Evolutionary conservation across 768 basidiomycete species (phyloP), one percentile per base, ranked within the genome.

Genomic region (Leccinum boreale): DNA sequence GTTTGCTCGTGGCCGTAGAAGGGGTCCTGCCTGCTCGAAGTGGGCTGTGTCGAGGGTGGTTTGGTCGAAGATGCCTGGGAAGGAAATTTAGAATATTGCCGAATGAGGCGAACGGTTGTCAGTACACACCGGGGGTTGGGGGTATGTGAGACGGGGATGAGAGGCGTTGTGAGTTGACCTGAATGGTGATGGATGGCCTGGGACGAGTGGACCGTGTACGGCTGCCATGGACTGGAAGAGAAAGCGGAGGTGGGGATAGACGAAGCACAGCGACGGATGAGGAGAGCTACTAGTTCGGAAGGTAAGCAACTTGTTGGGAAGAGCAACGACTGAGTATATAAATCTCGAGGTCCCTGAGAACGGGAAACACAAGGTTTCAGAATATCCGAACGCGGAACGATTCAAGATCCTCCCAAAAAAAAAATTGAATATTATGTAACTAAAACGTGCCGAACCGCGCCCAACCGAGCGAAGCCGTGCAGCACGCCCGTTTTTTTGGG

Each of bases 1-100:
- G 85, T 76, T 21, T 76, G 74, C 69, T 91, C 90, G 70, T 94
- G 89, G 39, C 94, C 92, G 59, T 72, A 71, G 28, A 71, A 72
- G 57, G 61, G 66, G 26, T 72, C 71, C 8, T 65, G 63, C 9
- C 69, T 65, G 8, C 56, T 57, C 0, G 66, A 59, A 0, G 60
- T 53, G 4, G 71, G 72, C 55, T 74, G 72, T 3, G 70, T 71
- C 7, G 71, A 74, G 2, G 67, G 58, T 0, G 71, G 71, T 36
- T 73, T 74, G 9, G 58, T 46, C 0, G 69, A 66, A 0, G 67
- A 69, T 56, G 61, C 67, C 71, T 72, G 58, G 21, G 24, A 49
- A 4, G 33, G 15, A 0, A 21, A 14, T 8, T 60, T n/a, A 60
- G 50, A 53, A 45, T 10, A 7, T 21, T 14, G 2, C 57, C n/a